These are phyloP conservation scores for Mycosphaerella arachidis DNA, from an alignment of 2,329 filamentous ascomycete genomes.

Conservation along the genomic window DNA sequence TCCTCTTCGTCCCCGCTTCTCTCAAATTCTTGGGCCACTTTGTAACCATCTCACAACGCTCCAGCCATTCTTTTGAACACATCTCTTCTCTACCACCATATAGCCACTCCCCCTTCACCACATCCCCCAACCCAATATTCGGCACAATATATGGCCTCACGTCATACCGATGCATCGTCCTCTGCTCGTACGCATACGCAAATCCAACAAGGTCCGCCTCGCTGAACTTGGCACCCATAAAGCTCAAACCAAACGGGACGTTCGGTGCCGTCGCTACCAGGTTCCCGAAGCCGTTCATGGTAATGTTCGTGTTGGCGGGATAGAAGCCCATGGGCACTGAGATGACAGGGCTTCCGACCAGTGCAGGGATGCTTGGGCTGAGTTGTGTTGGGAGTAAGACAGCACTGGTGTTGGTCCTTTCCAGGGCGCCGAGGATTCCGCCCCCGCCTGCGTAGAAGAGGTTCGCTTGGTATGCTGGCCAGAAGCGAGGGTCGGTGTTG, in stretches of 20 bases:
- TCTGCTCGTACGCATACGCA: slow-evolving; percentile 66
- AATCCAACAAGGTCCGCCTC: slow-evolving; percentile 60
- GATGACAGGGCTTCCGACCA: slow-evolving; percentile 58
- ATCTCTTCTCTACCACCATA: background rate
- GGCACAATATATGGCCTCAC: slow-evolving; percentile 49
- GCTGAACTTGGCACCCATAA: slow-evolving; percentile 57
- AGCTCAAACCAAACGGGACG: slow-evolving; percentile 58
- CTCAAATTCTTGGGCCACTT: slow-evolving; percentile 28
- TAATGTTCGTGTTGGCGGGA: slow-evolving; percentile 46
- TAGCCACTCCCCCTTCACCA: slow-evolving; percentile 27
- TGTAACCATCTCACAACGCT: slow-evolving; percentile 24
- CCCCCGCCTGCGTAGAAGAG: slow-evolving; percentile 54
- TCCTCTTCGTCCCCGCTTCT: slow-evolving; percentile 28
- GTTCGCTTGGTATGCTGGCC: slow-evolving; percentile 52
- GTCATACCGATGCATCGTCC: slow-evolving; percentile 46
- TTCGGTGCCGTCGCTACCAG: slow-evolving; percentile 53
- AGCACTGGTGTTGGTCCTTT: slow-evolving; percentile 55
- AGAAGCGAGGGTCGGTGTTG: slow-evolving; percentile 55
- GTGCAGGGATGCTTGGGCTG: slow-evolving; percentile 47
- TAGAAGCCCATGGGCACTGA: slow-evolving; percentile 60
- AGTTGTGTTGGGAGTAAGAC: slow-evolving; percentile 56
- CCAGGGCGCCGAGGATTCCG: slow-evolving; percentile 58
- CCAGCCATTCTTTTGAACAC: slow-evolving; percentile 13
- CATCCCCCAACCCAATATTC: slow-evolving; percentile 45
- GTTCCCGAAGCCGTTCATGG: slow-evolving; percentile 45